Evolutionary conservation across 495 filamentous ascomycete genomes (phyloP).

Genomic region (Aspergillus hancockii): DNA sequence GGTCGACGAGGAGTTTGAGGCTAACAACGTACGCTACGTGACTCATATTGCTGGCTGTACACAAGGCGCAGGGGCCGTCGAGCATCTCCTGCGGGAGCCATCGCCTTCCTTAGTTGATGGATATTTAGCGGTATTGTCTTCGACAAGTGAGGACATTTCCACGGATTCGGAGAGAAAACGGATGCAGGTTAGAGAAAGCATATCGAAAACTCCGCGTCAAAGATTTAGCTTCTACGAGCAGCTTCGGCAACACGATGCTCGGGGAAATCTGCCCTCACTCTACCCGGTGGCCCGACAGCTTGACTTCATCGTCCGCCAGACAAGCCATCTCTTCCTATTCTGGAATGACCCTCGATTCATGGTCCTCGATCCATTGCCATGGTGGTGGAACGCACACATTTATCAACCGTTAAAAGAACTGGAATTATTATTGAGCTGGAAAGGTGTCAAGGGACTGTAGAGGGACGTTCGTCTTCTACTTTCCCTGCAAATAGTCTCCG

Average conservation of each 20-base stretch:
- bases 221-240: constrained; percentile 14
- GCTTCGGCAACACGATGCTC: constrained; percentile 7
- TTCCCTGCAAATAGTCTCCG: not conserved
- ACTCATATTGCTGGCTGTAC: constrained; percentile 42
- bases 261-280: constrained; percentile 8
- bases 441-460: not conserved
- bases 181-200: not conserved
- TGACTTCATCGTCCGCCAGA: constrained; percentile 8
- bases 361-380: constrained; percentile 40
- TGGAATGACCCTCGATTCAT: constrained; percentile 40
- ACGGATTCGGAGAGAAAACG: not conserved
- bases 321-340: constrained; percentile 26
- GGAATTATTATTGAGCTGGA: constrained; percentile 28
- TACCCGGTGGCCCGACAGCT: constrained; percentile 18
- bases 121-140: constrained; percentile 41
- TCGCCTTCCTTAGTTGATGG: constrained; percentile 24
- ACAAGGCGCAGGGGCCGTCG: constrained; percentile 33
- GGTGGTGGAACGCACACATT: constrained; percentile 51
- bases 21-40: constrained; percentile 38
- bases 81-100: constrained; percentile 28
- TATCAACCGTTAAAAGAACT: constrained; percentile 37
- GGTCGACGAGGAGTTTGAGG: constrained; percentile 50
- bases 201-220: constrained; percentile 2
- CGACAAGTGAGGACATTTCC: not conserved
- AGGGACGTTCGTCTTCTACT: not conserved